phyloP scores from a whole-genome alignment of 352 stramenopile species.

The Phytophthora sp. region DNA sequence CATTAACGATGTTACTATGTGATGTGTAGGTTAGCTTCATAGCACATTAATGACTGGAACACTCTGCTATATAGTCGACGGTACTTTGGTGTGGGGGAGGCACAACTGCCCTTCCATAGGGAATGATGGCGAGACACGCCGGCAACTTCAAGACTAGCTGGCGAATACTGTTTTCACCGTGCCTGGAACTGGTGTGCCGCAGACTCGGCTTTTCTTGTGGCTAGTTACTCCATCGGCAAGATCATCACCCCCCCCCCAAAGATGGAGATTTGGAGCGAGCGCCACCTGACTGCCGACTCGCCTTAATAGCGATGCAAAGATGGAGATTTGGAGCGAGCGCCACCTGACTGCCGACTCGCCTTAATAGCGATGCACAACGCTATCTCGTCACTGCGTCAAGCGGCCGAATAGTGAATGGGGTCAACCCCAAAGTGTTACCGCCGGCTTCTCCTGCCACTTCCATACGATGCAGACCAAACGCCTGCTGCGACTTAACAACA shows the following conservation, averaged over 20 bases:
- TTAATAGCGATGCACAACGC: slow-evolving; percentile 2
- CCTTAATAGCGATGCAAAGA: slow-evolving; percentile 5
- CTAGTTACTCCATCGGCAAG: not conserved
- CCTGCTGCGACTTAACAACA: not conserved
- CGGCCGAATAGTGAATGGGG: slow-evolving; percentile 12
- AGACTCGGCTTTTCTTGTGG: slow-evolving; percentile 12
- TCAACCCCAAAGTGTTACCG: not conserved
- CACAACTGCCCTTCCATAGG: slow-evolving; percentile 3
- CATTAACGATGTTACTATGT: not conserved
- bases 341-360: not conserved
- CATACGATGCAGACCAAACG: not conserved
- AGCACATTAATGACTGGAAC: too few relatives aligned
- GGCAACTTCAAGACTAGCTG: not conserved
- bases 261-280: slow-evolving; percentile 2
- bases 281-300: not conserved
- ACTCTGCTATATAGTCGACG: too few relatives aligned
- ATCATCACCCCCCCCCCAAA: slow-evolving; percentile 4
- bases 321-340: not conserved
- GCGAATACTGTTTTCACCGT: not conserved
- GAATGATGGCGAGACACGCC: slow-evolving; percentile 19
- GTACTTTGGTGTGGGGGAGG: slow-evolving; percentile 3
- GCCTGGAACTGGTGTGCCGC: not conserved
- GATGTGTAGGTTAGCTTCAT: slow-evolving; percentile 5
- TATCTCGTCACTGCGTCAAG: slow-evolving; percentile 3
- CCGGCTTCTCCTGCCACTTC: not conserved